Base-by-base conservation (phyloP, 176 grass and related monocot species). In the Saccharum spontaneum region DNA sequence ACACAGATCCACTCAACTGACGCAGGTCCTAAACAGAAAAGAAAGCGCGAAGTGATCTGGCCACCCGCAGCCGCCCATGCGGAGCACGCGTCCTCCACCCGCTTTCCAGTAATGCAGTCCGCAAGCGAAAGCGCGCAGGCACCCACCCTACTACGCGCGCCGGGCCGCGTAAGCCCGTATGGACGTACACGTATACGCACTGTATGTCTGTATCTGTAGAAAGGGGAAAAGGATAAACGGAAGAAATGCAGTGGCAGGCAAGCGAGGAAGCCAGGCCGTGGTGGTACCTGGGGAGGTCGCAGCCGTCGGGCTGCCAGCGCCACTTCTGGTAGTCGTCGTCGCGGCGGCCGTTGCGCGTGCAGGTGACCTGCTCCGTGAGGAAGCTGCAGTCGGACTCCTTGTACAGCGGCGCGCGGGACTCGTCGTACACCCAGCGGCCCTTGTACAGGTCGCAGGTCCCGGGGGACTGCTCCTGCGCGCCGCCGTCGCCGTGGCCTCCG, bases 311-410 rank as follows among this genome's bases (percentile, higher is more conserved):
- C 65, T 97, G 94, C 94, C 94, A 97, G 54, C 88, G 90, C 94
- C 94, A 97, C 76, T 94, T 94, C 94, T 97, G 94, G 82, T 90
- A 97, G 52, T 68, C 59, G 82, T 94, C 94, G 82, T 94, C 92
- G 65, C 55, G 85, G 72, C 94, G 90, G 87, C 94, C 94, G 90
- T 97, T 97, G 77, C 94, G 89, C 90, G 85, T 94, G 90, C 94
- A 97, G 80, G 90, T 92, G 75, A 97, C 94, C 87, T 97, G 94
- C 86, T 97, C 94, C 12, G 94, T 97, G 11, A 97, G 90, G 90
- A 97, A 97, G 62, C 84, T 43, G 88, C 94, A 97, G 16, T 69
- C 83, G 33, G 49, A 52, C 73, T 94, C 94, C 79, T 83, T 90
- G 86, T 97, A 97, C 5, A 90, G 18, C 44, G 92, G 94, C 74